Base-by-base conservation (phyloP, 2,329 filamentous ascomycete genomes). In the Pseudocercospora crystallina region DNA sequence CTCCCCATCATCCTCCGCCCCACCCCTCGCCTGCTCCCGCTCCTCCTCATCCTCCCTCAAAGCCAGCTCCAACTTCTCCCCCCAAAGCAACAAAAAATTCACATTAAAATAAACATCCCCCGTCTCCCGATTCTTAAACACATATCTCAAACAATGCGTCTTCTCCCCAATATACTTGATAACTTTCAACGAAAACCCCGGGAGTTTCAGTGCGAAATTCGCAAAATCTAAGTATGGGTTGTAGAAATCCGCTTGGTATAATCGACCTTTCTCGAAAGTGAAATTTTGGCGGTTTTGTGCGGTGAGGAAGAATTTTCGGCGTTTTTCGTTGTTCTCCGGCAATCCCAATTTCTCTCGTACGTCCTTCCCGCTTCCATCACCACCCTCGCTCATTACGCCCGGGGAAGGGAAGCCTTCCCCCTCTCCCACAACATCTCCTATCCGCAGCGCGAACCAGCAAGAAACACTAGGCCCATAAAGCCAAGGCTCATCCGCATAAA, bases 401-500 rank as follows among this genome's bases (percentile, higher is more conserved):
- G 64, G 64, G 0, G 56, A 59, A 12, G 56, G 59, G 42, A 67
- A 65, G n/a, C 65, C 58, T 10, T 57, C 44, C 3, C 53, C 54
- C 1, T 49, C 38, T 1, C 47, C 47, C 8, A 61, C 47, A 31
- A 58, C 50, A 9, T 65, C 65, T 5, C 65, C 66, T 13, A 69
- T 54, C 9, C 62, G 47, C 8, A 69, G 56, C 2, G 60, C 64
- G 43, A 68, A 67, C 65, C 65, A 68, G 37, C 64, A 66, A 20
- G 58, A 61, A 14, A 67, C 49, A 36, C 54, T 85, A 0, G 89
- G 85, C 0, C 92, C 92, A 64, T 94, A 96, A 2, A 97, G 71
- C 66, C 90, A 90, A 1, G 92, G 94, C 61, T 81, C 77, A 65
- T 97, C 91, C 1, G 88, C 88, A 61, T 95, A 92, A 0, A 88